Evolutionary conservation across 495 filamentous ascomycete genomes (phyloP).

Genomic region (Talaromyces ruber): DNA sequence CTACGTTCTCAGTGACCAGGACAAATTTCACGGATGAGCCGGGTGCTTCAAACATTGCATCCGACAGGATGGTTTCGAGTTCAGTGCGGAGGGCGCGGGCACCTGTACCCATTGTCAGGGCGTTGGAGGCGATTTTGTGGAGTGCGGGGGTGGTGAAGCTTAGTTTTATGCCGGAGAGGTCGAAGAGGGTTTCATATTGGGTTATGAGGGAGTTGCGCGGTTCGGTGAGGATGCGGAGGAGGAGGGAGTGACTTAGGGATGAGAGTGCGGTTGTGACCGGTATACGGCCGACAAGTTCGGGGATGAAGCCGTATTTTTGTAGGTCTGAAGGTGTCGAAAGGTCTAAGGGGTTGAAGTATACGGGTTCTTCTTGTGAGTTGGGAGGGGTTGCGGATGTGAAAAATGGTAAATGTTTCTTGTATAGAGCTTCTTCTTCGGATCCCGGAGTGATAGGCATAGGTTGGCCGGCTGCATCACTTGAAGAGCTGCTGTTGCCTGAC

Average conservation of each 20-base stretch:
- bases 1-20: constrained; percentile 68
- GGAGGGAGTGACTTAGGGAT: constrained; percentile 65
- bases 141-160: constrained; percentile 75
- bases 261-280: constrained; percentile 80
- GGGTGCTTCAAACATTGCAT: constrained; percentile 89
- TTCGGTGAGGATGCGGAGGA: constrained; percentile 84
- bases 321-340: constrained; percentile 75
- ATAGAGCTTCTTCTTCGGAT: constrained; percentile 51
- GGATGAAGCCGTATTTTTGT: constrained; percentile 88
- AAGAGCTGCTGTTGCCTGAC: constrained; percentile 12
- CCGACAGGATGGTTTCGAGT: constrained; percentile 76
- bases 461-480: constrained; percentile 21
- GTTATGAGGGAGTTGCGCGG: constrained; percentile 77
- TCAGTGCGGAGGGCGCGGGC: constrained; percentile 82
- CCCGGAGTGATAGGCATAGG: constrained; percentile 38
- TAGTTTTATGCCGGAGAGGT: constrained; percentile 73
- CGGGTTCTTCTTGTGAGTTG: constrained; percentile 27
- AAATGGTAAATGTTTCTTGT: constrained; percentile 61
- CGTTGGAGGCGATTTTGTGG: constrained; percentile 66
- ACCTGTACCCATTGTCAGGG: constrained; percentile 71
- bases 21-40: constrained; percentile 61
- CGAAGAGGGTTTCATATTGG: constrained; percentile 81
- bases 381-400: constrained; percentile 37
- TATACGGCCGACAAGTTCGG: constrained; percentile 85
- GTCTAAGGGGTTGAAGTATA: constrained; percentile 69